Evolutionary conservation across 73 alveolate species (phyloP).

Genomic region (Tetrahymena elliotti): DNA sequence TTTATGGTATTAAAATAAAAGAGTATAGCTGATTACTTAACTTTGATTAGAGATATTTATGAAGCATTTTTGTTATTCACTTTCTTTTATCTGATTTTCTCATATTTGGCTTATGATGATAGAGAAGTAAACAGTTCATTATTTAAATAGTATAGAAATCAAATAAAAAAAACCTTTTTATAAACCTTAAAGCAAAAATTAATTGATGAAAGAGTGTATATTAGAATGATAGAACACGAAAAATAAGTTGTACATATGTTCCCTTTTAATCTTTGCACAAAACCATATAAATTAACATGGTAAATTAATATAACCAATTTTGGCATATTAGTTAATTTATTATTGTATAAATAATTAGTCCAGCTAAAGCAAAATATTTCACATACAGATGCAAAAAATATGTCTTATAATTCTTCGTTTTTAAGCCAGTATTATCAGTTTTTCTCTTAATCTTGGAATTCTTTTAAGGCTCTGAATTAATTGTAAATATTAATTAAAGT

Average conservation of each 20-base stretch:
- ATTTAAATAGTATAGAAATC: neutral
- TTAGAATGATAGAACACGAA: constrained; percentile 26
- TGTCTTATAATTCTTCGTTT: constrained; percentile 24
- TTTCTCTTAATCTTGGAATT: neutral
- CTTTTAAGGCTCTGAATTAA: neutral
- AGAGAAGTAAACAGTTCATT: neutral
- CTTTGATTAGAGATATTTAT: constrained; percentile 36
- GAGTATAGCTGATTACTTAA: constrained; percentile 32
- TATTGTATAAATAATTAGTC: neutral
- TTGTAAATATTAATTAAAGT: neutral
- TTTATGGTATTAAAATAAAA: neutral
- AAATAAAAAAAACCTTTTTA: neutral
- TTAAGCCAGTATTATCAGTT: constrained; percentile 23
- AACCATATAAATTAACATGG: constrained; percentile 9
- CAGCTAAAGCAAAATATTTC: constrained; percentile 40
- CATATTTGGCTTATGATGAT: constrained; percentile 36
- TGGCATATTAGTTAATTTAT: neutral
- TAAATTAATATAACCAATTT: neutral
- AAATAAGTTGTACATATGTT: constrained; percentile 23
- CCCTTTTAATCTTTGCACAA: constrained; percentile 35
- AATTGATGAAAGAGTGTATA: constrained; percentile 37
- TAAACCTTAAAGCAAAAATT: neutral
- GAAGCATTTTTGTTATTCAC: constrained; percentile 33
- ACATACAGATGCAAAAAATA: constrained; percentile 40
- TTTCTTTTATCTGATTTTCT: constrained; percentile 32